Percentiles rank a stretch among this genome's conserved stretches.
Evolutionary conservation across 495 filamentous ascomycete species (phyloP).

Genomic region (Annulohypoxylon stygium): DNA sequence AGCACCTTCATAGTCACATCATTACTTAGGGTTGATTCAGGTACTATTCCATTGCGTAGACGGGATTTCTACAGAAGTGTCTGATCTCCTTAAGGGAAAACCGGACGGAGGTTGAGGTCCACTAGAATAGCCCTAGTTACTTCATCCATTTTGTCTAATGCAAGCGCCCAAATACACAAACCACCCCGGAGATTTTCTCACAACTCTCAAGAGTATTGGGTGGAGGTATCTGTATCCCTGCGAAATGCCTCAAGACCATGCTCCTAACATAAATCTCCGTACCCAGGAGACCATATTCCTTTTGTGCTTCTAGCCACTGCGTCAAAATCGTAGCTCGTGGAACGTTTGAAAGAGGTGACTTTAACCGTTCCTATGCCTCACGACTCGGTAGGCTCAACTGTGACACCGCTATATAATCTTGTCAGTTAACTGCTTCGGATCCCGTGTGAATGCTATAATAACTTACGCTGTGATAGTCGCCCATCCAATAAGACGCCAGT

Average conservation of each 20-base stretch:
- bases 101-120: slow-evolving; percentile 2
- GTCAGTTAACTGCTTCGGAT: slow-evolving; percentile 25
- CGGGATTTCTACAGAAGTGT: slow-evolving; percentile 1
- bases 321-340: slow-evolving; percentile 6
- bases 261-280: slow-evolving; percentile 11
- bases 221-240: slow-evolving; percentile 13
- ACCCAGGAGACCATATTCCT: slow-evolving; percentile 9
- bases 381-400: slow-evolving; percentile 56
- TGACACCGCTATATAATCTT: slow-evolving; percentile 50
- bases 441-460: slow-evolving; percentile 10
- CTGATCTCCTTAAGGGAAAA: neutral
- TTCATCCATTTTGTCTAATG: slow-evolving; percentile 18
- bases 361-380: slow-evolving; percentile 1
- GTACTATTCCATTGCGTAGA: slow-evolving; percentile 9
- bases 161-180: slow-evolving; percentile 24
- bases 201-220: neutral
- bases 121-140: neutral
- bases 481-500: slow-evolving; percentile 99
- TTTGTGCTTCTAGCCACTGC: slow-evolving; percentile 10
- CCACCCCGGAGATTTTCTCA: slow-evolving; percentile 11
- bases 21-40: neutral
- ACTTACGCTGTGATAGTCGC: slow-evolving; percentile 78
- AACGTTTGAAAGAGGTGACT: slow-evolving; percentile 3
- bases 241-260: slow-evolving; percentile 13
- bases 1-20: neutral